phyloP scores from a whole-genome alignment of 345 rosid species.

The Pistacia atlantica region DNA sequence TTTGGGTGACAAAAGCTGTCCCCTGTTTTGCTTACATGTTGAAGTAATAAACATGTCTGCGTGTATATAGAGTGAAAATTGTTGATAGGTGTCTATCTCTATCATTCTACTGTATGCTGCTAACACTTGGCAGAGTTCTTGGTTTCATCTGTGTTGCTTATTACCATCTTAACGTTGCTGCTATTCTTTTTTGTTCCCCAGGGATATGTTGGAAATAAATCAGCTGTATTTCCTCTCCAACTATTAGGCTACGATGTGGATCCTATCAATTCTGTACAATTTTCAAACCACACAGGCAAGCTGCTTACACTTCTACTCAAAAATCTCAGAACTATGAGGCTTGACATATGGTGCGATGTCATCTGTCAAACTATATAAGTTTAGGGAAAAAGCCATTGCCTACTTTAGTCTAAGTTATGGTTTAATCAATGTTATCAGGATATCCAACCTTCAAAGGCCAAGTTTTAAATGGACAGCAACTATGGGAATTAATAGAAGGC shows the following conservation, averaged over 20 bases:
- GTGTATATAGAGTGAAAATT: too few relatives aligned
- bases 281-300: slow-evolving; percentile 97
- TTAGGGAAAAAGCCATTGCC: slow-evolving; percentile 24
- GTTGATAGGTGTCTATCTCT: too few relatives aligned
- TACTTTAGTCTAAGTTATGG: slow-evolving; percentile 8
- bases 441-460: slow-evolving; percentile 96
- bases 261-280: slow-evolving; percentile 95
- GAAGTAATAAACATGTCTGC: too few relatives aligned
- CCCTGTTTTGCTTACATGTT: too few relatives aligned
- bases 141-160: slow-evolving; percentile 1
- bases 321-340: slow-evolving; percentile 38
- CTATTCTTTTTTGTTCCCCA: slow-evolving; percentile 24
- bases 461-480: slow-evolving; percentile 84
- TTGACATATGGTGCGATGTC: slow-evolving; percentile 38
- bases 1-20: too few relatives aligned
- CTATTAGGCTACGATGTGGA: slow-evolving; percentile 95
- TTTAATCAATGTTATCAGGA: slow-evolving; percentile 48
- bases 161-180: slow-evolving; percentile 9
- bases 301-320: slow-evolving; percentile 37
- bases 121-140: not conserved
- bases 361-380: slow-evolving; percentile 36
- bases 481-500: slow-evolving; percentile 89
- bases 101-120: not conserved
- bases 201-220: slow-evolving; percentile 99
- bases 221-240: slow-evolving; percentile 96